These are phyloP conservation scores for Marsdenia floribunda DNA, from an alignment of 257 asterid genomes.

Conservation along the genomic window DNA sequence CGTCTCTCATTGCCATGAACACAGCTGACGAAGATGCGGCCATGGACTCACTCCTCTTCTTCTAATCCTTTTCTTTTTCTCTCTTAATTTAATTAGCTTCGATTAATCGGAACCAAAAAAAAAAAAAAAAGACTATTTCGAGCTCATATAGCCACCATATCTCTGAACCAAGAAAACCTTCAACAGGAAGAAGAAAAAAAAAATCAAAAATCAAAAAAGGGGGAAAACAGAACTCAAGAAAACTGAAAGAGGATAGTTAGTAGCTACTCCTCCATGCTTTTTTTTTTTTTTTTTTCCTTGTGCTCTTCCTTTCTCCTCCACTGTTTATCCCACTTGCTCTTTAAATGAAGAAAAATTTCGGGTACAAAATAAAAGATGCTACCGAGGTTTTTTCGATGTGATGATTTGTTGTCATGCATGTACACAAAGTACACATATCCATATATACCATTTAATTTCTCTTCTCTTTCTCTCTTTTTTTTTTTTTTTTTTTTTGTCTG, in stretches of 20 bases:
- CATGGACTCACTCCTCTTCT: slow-evolving; percentile 16
- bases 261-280: slow-evolving; percentile 4
- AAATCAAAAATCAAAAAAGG: neutral
- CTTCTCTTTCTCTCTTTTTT: neutral
- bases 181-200: neutral
- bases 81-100: neutral
- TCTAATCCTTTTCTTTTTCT: neutral
- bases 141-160: neutral
- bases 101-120: neutral
- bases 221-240: slow-evolving; percentile 3
- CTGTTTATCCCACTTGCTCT: slow-evolving; percentile 28
- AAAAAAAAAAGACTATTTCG: neutral
- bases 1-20: slow-evolving; percentile 19
- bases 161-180: neutral
- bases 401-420: slow-evolving; percentile 44
- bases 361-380: slow-evolving; percentile 30
- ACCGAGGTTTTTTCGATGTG: slow-evolving; percentile 26
- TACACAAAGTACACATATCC: slow-evolving; percentile 31
- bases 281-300: too few species aligned
- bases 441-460: slow-evolving; percentile 1
- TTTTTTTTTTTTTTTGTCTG: neutral
- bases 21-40: slow-evolving; percentile 40
- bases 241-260: slow-evolving; percentile 4
- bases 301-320: neutral
- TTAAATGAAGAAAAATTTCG: slow-evolving; percentile 27